Conservation (phyloP, 805 yeast species). For the Candida succiphila region DNA sequence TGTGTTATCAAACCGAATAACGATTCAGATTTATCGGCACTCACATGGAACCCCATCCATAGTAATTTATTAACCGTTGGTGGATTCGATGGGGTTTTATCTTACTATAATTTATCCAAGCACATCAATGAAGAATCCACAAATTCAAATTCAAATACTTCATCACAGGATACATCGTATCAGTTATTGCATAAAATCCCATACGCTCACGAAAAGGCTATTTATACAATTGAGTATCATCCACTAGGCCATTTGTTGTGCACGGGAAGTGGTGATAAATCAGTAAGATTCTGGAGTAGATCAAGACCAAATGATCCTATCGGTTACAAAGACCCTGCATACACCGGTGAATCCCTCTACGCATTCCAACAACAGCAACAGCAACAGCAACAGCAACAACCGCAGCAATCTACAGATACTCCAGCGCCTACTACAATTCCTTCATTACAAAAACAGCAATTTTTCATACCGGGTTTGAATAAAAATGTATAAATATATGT, state of each 20-base stretch:
- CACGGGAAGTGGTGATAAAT: constrained; percentile 89
- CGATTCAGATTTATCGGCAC: constrained; percentile 75
- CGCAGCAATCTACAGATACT: too few relatives aligned
- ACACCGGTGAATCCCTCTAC: constrained; percentile 35
- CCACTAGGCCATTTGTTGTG: constrained; percentile 89
- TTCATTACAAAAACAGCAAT: background rate
- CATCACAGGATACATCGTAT: constrained; percentile 6
- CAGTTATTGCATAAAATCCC: constrained; percentile 53
- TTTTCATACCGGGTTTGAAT: background rate
- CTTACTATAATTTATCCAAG: constrained; percentile 60
- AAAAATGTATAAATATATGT: background rate
- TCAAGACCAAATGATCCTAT: constrained; percentile 84
- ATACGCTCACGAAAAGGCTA: constrained; percentile 89
- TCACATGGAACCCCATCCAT: constrained; percentile 91
- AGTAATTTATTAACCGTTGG: constrained; percentile 74
- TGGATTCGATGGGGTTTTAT: constrained; percentile 80
- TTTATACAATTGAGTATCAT: constrained; percentile 84
- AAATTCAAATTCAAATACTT: constrained; percentile 16
- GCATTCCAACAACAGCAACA: constrained; percentile 12
- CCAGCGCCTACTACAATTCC: constrained; percentile 1
- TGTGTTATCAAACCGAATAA: constrained; percentile 58
- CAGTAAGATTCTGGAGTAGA: constrained; percentile 91
- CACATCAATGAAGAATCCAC: constrained; percentile 27
- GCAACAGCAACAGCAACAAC: constrained; percentile 2
- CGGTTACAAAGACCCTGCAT: constrained; percentile 73